Evolutionary conservation across 2,329 filamentous ascomycete species (phyloP).

Genomic region (Neopestalotiopsis sp.): DNA sequence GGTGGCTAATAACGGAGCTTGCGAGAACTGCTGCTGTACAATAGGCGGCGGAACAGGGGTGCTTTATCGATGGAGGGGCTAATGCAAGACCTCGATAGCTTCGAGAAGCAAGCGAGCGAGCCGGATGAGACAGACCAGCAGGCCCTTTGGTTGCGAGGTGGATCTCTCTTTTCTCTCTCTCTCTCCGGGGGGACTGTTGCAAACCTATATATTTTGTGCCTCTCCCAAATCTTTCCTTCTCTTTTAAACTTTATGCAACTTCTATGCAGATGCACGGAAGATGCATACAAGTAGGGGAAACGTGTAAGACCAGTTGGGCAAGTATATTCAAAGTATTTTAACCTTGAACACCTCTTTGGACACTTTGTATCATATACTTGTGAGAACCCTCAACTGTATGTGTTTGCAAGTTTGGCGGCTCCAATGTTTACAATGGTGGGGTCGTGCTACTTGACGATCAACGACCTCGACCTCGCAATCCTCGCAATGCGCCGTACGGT

Average conservation of each 20-base stretch:
- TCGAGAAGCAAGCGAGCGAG: slow-evolving; percentile 6
- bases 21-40: neutral
- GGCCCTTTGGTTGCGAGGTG: neutral
- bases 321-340: too few species aligned
- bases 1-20: neutral
- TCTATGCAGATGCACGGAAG: slow-evolving; percentile 11
- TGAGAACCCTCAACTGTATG: neutral
- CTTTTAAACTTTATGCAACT: slow-evolving; percentile 7
- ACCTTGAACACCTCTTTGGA: neutral
- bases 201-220: neutral
- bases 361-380: neutral
- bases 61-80: slow-evolving; percentile 19
- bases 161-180: neutral
- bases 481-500: neutral
- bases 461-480: neutral
- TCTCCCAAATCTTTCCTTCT: neutral
- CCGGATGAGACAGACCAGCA: neutral
- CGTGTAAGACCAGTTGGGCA: neutral
- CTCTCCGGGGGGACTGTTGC: neutral
- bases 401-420: neutral
- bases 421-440: slow-evolving; percentile 3
- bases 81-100: slow-evolving; percentile 20
- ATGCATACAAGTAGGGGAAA: neutral
- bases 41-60: slow-evolving; percentile 11
- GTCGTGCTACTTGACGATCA: slow-evolving; percentile 4